Percentiles rank a stretch among this genome's conserved stretches.
Evolutionary conservation across 306 rosid species (phyloP).

Genomic region (Bauhinia variegata): DNA sequence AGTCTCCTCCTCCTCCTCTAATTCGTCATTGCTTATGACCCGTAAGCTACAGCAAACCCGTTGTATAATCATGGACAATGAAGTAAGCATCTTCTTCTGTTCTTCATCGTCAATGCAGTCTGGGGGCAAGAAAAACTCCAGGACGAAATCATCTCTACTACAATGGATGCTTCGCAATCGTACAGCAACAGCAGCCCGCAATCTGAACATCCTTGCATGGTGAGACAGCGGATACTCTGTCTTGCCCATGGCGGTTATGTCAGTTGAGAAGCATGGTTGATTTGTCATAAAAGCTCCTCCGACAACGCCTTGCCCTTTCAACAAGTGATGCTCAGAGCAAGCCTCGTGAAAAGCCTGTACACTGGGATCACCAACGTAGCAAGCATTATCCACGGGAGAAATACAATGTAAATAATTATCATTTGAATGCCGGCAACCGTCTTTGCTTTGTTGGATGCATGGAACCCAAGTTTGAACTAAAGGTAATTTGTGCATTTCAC

Average conservation of each 20-base stretch:
- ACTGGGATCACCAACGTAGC: constrained; percentile 66
- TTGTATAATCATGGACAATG: constrained; percentile 75
- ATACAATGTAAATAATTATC: constrained; percentile 71
- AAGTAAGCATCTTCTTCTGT: constrained; percentile 78
- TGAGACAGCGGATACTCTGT: constrained; percentile 89
- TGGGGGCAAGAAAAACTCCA: constrained; percentile 95
- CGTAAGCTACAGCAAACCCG: constrained; percentile 66
- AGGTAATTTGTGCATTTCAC: constrained; percentile 80
- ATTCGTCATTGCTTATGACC: constrained; percentile 72
- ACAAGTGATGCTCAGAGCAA: constrained; percentile 96
- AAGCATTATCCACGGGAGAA: constrained; percentile 91
- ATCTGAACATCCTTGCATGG: constrained; percentile 72
- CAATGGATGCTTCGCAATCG: constrained; percentile 78
- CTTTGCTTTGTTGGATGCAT: constrained; percentile 79
- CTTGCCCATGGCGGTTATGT: constrained; percentile 68
- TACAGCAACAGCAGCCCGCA: constrained; percentile 86
- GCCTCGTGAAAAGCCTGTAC: constrained; percentile 77
- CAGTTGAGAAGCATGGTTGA: constrained; percentile 77
- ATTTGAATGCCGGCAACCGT: constrained; percentile 79
- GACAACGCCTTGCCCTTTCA: constrained; percentile 88
- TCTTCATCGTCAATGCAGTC: constrained; percentile 70
- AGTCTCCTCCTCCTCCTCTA: constrained; percentile 63
- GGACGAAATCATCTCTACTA: constrained; percentile 69
- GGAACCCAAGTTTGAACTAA: constrained; percentile 93
- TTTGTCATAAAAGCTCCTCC: constrained; percentile 86